Evolutionary conservation across 1,139 yeast genomes (phyloP), one percentile per base, ranked within the genome.

Genomic region (Taphrina betulina): DNA sequence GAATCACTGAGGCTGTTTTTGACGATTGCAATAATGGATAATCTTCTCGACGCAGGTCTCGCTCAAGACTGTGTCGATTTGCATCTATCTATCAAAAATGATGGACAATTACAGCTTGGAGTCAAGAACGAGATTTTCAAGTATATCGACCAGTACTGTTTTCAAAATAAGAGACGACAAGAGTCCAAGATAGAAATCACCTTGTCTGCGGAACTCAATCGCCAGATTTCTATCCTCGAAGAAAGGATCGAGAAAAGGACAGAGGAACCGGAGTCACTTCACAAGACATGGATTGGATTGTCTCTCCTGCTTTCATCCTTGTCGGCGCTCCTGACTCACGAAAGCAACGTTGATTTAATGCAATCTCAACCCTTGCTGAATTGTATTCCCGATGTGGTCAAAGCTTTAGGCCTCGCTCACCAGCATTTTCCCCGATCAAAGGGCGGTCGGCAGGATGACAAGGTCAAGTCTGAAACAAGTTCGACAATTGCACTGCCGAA

Each of bases 321-420:
- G 19, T 36, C 38, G 16, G 48, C 37, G 5, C 38, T 43, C 12
- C 48, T 43, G 10, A 10, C 38, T 14, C 38, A 31, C 7, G 38
- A 43, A 20, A 31, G 37, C 3, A 37, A 17, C 28, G 36, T 19
- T 5, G 28, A 29, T n/a, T 17, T 43, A 7, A 4, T 29, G 34
- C 16, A 19, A 20, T 7, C 7, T 7, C 10, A 26, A 7, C 12
- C 12, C 12, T 7, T 26, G 7, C n/a, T 19, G 38, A 28, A 20
- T 8, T 20, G 22, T 17, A 28, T 40, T 2, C 54, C 34, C 16
- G 45, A 24, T 14, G 38, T 26, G 16, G 24, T 50, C 17, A 12
- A 22, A 24, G 40, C 34, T 12, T 33, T 50, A 12, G 46, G 54
- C 16, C 38, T 50, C 12, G 54, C 54, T 16, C 46, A 40, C 19